Percentiles rank a stretch among this genome's conserved stretches.
Conservation (phyloP, 2,329 filamentous ascomycete genomes). For the Periglandula ipomoeae region DNA sequence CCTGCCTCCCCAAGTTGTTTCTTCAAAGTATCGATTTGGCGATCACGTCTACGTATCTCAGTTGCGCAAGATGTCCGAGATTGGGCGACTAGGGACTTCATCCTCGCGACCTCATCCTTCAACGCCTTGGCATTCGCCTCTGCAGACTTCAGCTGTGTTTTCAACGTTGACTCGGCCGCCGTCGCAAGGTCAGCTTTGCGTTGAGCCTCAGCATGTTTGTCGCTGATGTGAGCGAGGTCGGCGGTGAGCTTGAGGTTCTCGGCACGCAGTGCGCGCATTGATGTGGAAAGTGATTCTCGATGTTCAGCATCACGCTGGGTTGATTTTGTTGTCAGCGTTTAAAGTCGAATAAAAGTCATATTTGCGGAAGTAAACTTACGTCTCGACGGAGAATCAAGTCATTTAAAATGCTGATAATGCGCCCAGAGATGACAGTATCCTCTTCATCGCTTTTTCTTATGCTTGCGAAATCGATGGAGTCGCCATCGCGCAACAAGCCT, state of each 20-base stretch:
- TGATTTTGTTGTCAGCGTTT: slow-evolving; percentile 8
- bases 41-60: slow-evolving; percentile 82
- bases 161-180: slow-evolving; percentile 61
- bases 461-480: slow-evolving; percentile 72
- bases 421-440: slow-evolving; percentile 58
- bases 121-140: slow-evolving; percentile 67
- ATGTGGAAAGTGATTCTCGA: slow-evolving; percentile 71
- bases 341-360: background rate
- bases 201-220: slow-evolving; percentile 44
- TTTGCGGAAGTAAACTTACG: slow-evolving; percentile 36
- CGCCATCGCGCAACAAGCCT: slow-evolving; percentile 57
- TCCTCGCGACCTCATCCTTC: slow-evolving; percentile 72
- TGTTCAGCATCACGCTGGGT: slow-evolving; percentile 77
- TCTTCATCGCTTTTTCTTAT: slow-evolving; percentile 54
- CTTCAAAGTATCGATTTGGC: slow-evolving; percentile 83
- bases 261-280: slow-evolving; percentile 65
- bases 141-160: slow-evolving; percentile 60
- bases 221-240: slow-evolving; percentile 52
- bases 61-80: slow-evolving; percentile 80
- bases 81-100: slow-evolving; percentile 73
- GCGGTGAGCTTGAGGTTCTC: slow-evolving; percentile 66
- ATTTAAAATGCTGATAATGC: slow-evolving; percentile 87
- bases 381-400: slow-evolving; percentile 86
- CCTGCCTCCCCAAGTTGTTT: slow-evolving; percentile 69
- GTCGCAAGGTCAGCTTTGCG: slow-evolving; percentile 50